Evolutionary conservation across 163 green algal species (phyloP).

Genomic region (Smithsoniella earleae): DNA sequence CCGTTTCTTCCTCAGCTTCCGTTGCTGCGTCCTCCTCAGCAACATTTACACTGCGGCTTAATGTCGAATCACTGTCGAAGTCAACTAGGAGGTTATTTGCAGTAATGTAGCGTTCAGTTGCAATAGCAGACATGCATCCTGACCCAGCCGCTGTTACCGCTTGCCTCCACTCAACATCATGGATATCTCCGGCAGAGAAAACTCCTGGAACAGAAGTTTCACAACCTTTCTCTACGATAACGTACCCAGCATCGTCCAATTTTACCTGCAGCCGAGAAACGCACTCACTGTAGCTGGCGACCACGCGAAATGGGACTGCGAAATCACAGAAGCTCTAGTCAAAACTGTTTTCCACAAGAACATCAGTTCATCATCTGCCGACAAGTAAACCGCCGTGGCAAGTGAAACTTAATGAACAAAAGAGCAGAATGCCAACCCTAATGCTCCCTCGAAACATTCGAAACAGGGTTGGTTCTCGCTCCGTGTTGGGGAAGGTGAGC

Average conservation of each 20-base stretch:
- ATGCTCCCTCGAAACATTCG: too few relatives aligned
- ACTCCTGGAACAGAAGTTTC: slow-evolving; percentile 73
- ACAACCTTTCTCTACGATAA: slow-evolving; percentile 51
- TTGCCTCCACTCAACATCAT: slow-evolving; percentile 77
- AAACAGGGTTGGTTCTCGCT: too few relatives aligned
- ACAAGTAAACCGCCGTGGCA: too few relatives aligned
- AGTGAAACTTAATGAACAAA: too few relatives aligned
- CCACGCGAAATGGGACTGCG: not conserved
- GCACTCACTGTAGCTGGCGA: slow-evolving; percentile 38
- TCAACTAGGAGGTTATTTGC: slow-evolving; percentile 53
- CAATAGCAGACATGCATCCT: slow-evolving; percentile 86
- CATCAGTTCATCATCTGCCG: not conserved
- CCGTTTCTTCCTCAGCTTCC: not conserved
- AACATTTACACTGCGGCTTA: too few relatives aligned
- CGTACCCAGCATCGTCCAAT: slow-evolving; percentile 82
- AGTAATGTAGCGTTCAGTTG: slow-evolving; percentile 84
- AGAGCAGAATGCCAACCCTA: too few relatives aligned
- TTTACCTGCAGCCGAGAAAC: slow-evolving; percentile 67
- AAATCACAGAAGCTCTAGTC: not conserved
- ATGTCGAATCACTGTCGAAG: too few relatives aligned
- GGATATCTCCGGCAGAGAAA: slow-evolving; percentile 81
- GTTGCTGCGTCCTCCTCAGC: not conserved
- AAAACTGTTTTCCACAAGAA: too few relatives aligned
- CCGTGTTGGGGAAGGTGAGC: too few relatives aligned
- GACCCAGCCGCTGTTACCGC: slow-evolving; percentile 90